Evolutionary conservation across 331 rosid species (phyloP).

Genomic region (Phaseolus coccineus): DNA sequence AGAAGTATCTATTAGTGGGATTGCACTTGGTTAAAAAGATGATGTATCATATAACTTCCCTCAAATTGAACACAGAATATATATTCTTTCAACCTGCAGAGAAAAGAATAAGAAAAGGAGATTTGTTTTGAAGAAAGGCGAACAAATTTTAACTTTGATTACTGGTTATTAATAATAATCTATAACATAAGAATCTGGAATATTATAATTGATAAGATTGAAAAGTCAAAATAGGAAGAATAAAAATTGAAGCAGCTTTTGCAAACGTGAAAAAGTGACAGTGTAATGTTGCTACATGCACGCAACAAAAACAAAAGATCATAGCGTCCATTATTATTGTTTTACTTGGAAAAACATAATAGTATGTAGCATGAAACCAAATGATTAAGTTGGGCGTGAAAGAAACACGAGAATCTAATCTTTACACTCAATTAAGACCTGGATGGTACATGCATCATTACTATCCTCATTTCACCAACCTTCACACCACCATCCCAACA

Average conservation of each 20-base stretch:
- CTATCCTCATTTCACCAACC: slow-evolving; percentile 30
- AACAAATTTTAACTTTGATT: background rate
- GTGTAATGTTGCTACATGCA: background rate
- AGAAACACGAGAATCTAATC: slow-evolving; percentile 35
- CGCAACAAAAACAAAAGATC: background rate
- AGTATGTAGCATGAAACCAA: slow-evolving; percentile 39
- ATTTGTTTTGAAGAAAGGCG: background rate
- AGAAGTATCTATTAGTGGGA: too few species aligned
- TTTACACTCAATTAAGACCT: background rate
- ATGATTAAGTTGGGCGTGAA: slow-evolving; percentile 43
- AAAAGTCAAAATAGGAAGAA: slow-evolving; percentile 16
- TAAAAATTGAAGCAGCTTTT: slow-evolving; percentile 1
- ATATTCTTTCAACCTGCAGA: too few species aligned
- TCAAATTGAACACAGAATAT: too few species aligned
- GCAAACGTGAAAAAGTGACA: background rate
- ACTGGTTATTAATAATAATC: background rate
- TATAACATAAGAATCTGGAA: background rate
- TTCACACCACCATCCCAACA: background rate
- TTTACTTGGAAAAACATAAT: slow-evolving; percentile 19
- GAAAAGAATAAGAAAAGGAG: background rate
- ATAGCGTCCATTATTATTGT: background rate
- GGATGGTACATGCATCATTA: background rate
- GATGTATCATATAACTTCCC: too few species aligned
- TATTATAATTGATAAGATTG: background rate
- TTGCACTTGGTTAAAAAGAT: too few species aligned